These are phyloP conservation scores for Vachellia pachyceras DNA, from an alignment of 306 rosid species.

Conservation along the genomic window DNA sequence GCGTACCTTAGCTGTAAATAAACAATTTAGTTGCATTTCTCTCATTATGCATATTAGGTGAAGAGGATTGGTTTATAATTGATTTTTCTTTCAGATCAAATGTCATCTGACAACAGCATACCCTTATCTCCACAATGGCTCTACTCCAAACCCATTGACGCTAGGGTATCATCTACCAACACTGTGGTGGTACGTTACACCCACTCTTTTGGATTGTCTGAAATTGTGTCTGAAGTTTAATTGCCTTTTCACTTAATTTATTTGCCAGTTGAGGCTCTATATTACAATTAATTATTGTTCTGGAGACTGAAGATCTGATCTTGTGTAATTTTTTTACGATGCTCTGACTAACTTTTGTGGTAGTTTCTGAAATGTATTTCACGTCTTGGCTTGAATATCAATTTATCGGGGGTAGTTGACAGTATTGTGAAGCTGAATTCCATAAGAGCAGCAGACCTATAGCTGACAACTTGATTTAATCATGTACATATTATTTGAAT, in stretches of 20 bases:
- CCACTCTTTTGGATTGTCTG: slow-evolving; percentile 2
- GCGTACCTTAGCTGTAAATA: neutral
- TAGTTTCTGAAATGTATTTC: neutral
- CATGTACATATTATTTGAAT: neutral
- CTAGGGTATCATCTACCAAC: slow-evolving; percentile 48
- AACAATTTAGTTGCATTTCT: neutral
- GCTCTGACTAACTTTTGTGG: neutral
- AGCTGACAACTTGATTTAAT: slow-evolving; percentile 2
- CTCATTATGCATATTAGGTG: neutral
- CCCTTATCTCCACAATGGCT: slow-evolving; percentile 66
- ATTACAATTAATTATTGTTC: slow-evolving; percentile 15
- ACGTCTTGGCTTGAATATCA: neutral
- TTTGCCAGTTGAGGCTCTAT: neutral
- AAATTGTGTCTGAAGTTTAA: neutral
- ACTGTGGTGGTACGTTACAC: slow-evolving; percentile 54
- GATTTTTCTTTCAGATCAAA: slow-evolving; percentile 42
- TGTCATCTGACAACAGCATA: slow-evolving; percentile 44
- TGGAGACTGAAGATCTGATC: slow-evolving; percentile 8
- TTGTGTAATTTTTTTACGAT: neutral
- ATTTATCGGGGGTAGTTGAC: neutral
- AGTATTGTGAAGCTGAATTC: neutral
- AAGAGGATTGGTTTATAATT: neutral
- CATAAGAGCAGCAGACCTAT: neutral
- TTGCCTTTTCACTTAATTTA: slow-evolving; percentile 4
- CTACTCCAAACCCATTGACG: slow-evolving; percentile 69